Evolutionary conservation across 2,329 filamentous ascomycete species (phyloP), one percentile per base, ranked within the genome.

Genomic region (Blastomyces parvus): DNA sequence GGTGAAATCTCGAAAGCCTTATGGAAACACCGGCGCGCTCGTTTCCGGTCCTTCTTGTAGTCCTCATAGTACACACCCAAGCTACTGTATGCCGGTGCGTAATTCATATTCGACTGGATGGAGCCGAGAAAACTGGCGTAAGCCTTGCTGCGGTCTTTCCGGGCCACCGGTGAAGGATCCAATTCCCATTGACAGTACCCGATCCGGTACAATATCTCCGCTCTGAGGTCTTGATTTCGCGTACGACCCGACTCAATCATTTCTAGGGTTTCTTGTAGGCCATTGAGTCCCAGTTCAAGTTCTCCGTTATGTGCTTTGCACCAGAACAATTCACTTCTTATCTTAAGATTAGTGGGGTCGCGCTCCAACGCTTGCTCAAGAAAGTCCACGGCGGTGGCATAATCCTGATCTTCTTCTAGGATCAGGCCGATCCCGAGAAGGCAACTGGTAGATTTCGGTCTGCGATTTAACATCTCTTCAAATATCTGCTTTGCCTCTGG

Each of bases 1-100:
- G 91, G 80, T 0, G 94, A 99, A 2, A 99, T 79, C 74, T 99
- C 94, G 59, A 99, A 89, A 0, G 94, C 94, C 73, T 97, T 97
- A 70, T 97, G 90, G 70, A 97, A 97, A 73, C 93, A 97, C 66
- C 89, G 87, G n/a, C 90, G 84, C 9, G 93, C 91, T 71, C 95
- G 83, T 70, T 87, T 89, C 75, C 87, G 91, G 74, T 97, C 94
- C 67, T 87, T 91, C 62, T 85, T 88, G 72, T 97, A 97, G 71
- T 97, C 93, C 6, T 87, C 86, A 72, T 97, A 99, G 77, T 89
- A 99, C 8, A 93, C 81, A 19, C 94, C 94, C 4, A 99, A 83
- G 67, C 87, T 91, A 0, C 92, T 96, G 74, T 97, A 99, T 1
- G 92, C 87, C 0, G 94, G 90, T 0, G 94, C 92, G 74, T 89